Base-by-base conservation (phyloP, 2,329 filamentous ascomycete genomes). In the Sporothrix humicola region DNA sequence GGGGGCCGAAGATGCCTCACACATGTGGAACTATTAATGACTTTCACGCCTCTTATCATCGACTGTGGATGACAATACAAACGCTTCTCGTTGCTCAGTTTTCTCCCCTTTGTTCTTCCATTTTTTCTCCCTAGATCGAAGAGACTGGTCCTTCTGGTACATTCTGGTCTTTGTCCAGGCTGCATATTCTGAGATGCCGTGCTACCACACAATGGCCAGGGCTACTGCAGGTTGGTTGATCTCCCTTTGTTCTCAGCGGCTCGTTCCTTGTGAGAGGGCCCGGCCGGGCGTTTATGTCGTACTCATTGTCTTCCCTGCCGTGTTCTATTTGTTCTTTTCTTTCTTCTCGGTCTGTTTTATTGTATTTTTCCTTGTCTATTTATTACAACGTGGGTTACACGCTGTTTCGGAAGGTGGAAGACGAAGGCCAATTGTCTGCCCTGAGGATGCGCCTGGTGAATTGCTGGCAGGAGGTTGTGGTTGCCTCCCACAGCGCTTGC, bases 401-500 rank as follows among this genome's bases (percentile, higher is more conserved):
- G 10, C 37, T 0, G 59, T 66, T 66, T 66, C 42, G 37, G 26
- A 48, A 66, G 13, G 12, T 42, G 42, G 42, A 5, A 10, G 48
- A 48, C 42, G 42, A 66, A 17, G 42, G 42, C 61, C 42, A 66
- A 66, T 48, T 46, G 42, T 48, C 6, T 66, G 20, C 42, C 17
- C 20, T 17, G 12, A 48, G n/a, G 42, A 66, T n/a, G 61, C 61
- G 61, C 61, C 20, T 10, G 5, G 26, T 48, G 42, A 3, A 20
- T 52, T 7, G 61, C 42, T 48, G 61, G 48, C 61, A 66, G 12
- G 59, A 46, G 58, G 17, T 15, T 46, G 61, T 66, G 61, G 61
- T 44, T 66, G 59, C 37, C 61, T 66, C 61, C 17, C n/a, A 26
- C 61, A 66, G 42, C 59, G n/a, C n/a, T n/a, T 20, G 37, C 13